Percentiles rank a stretch among this genome's conserved stretches.
These are phyloP conservation scores for Aspergillus hiratsukae DNA, from an alignment of 2,329 filamentous ascomycete genomes.

Conservation along the genomic window DNA sequence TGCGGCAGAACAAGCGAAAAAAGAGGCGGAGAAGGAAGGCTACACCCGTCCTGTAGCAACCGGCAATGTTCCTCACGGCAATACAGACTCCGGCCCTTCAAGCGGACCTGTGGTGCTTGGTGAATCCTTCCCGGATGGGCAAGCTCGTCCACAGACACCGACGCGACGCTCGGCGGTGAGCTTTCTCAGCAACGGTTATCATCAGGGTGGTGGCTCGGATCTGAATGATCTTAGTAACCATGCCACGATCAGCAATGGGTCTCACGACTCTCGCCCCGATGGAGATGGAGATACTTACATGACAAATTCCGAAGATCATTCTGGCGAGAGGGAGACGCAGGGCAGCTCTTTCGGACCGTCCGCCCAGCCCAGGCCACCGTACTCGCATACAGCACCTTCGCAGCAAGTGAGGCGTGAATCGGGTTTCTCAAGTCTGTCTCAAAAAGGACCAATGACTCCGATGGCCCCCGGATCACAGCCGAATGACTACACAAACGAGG, in stretches of 20 bases:
- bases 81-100: constrained; percentile 48
- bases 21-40: constrained; percentile 38
- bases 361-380: constrained; percentile 44
- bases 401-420: constrained; percentile 43
- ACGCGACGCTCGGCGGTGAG: constrained; percentile 47
- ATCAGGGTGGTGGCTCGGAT: constrained; percentile 39
- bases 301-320: constrained; percentile 47
- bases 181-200: constrained; percentile 56
- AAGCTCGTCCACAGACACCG: constrained; percentile 51
- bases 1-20: constrained; percentile 52
- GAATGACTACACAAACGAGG: constrained; percentile 71
- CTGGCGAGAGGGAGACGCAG: constrained; percentile 40
- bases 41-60: constrained; percentile 44
- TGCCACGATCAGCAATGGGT: constrained; percentile 53
- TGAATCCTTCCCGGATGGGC: constrained; percentile 57
- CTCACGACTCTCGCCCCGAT: constrained; percentile 40
- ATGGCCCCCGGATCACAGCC: constrained; percentile 56
- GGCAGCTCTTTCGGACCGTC: constrained; percentile 48
- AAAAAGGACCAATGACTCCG: constrained; percentile 52
- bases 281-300: constrained; percentile 59
- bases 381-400: constrained; percentile 44
- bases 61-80: constrained; percentile 48
- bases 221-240: constrained; percentile 32
- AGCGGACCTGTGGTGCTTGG: constrained; percentile 58
- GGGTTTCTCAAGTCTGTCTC: constrained; percentile 45